Base-by-base conservation (phyloP, 2,329 filamentous ascomycete species). In the Scorias spongiosa region DNA sequence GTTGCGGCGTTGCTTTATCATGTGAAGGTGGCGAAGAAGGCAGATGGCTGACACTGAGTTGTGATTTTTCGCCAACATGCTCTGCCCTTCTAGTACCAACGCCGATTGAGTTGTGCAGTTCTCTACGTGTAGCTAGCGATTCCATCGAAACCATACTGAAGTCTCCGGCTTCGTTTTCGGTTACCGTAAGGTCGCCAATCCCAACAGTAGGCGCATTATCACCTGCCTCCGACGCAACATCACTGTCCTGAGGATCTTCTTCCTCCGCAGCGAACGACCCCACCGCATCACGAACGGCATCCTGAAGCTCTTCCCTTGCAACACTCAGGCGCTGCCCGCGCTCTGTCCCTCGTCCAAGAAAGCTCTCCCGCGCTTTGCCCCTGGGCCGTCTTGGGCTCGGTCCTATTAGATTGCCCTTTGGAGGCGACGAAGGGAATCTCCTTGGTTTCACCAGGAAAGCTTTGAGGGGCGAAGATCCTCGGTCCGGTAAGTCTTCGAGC, bases 71-170 rank as follows among this genome's bases (percentile, higher is more conserved):
- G 10, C 39, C 37, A 44, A 41, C 11, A 20, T 43, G 26, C 44
- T 37, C 36, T 36, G 18, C 44, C 42, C 8, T 36, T 15, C 5
- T 36, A 9, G 12, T 36, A 12, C 32, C 32, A 36, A 36, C 15
- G 9, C 32, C 32, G 15, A 36, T 12, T 12, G 32, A 36, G 32
- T 36, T 36, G 12, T 36, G 32, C 32, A 36, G 9, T 15, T 36
- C 32, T 36, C 32, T 12, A 12, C 32, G 11, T 3, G 32, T 36
- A 4, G 20, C 20, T 26, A 72, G 49, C 1, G 67, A 69, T 30
- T 70, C 65, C 10, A 70, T 56, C 2, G 67, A 70, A 1, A 72
- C 61, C 63, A 72, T 70, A 45, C 66, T 72, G 52, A 72, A 71
- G 43, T 66, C 66, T 15, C 32, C 32, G 5, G 32, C 32, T 49